These are phyloP conservation scores for Sphagnum tenellum DNA, from an alignment of 225 moss, liverwort and hornwort species.

Conservation along the genomic window DNA sequence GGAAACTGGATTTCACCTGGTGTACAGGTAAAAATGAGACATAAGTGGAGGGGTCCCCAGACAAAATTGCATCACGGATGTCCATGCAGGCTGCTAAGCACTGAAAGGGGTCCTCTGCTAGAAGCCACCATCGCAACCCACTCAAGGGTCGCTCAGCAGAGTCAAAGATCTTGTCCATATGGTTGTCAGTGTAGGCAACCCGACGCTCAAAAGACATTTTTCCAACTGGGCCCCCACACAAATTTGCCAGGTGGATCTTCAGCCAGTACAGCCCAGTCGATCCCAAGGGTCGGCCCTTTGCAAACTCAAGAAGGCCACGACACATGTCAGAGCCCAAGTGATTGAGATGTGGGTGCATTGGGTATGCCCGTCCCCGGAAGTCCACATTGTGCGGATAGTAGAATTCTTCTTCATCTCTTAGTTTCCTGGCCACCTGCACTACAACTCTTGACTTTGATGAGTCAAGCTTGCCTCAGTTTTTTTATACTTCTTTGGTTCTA, in stretches of 20 bases:
- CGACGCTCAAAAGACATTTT: slow-evolving; percentile 70
- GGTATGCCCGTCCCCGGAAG: slow-evolving; percentile 88
- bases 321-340: slow-evolving; percentile 87
- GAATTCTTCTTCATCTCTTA: slow-evolving; percentile 63
- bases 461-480: too few species aligned
- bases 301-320: slow-evolving; percentile 69
- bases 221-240: slow-evolving; percentile 67
- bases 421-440: slow-evolving; percentile 60
- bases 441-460: neutral
- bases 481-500: too few species aligned
- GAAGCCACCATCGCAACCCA: slow-evolving; percentile 70
- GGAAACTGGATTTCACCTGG: slow-evolving; percentile 30
- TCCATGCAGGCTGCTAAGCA: slow-evolving; percentile 72
- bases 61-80: slow-evolving; percentile 51
- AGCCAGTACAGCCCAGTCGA: slow-evolving; percentile 57
- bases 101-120: slow-evolving; percentile 79
- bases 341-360: slow-evolving; percentile 87
- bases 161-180: slow-evolving; percentile 59
- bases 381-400: slow-evolving; percentile 90
- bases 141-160: slow-evolving; percentile 67
- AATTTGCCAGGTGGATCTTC: slow-evolving; percentile 75
- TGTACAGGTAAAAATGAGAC: slow-evolving; percentile 71
- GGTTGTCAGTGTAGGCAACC: slow-evolving; percentile 55
- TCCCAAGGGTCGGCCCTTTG: slow-evolving; percentile 56
- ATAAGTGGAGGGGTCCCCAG: slow-evolving; percentile 45